Evolutionary conservation across 805 yeast species (phyloP).

Genomic region (Sugiyamaella floridensis): DNA sequence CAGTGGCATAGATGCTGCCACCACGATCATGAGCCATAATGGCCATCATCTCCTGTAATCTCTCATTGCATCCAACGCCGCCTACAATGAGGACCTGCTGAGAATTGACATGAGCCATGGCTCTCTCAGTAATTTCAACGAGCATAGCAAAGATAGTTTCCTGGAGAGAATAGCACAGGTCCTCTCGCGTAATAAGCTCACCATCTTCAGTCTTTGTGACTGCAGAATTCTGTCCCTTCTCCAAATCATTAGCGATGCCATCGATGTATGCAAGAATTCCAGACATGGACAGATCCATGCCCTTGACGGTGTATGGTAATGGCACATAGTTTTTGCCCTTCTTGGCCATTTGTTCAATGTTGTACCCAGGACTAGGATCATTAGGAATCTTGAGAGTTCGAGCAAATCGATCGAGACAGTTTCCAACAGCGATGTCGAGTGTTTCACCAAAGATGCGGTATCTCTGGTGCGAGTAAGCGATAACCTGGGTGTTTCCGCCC

Average conservation of each 20-base stretch:
- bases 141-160: conserved; percentile 91
- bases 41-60: conserved; percentile 93
- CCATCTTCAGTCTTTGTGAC: conserved; percentile 29
- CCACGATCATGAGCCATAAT: conserved; percentile 82
- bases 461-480: conserved; percentile 89
- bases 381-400: conserved; percentile 82
- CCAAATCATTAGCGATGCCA: conserved; percentile 65
- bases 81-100: conserved; percentile 90
- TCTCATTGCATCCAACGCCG: conserved; percentile 92
- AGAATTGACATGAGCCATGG: conserved; percentile 93
- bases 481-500: conserved; percentile 98
- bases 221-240: conserved; percentile 35
- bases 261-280: conserved; percentile 88
- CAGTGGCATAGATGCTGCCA: conserved; percentile 89
- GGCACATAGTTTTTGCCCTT: conserved; percentile 49
- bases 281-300: conserved; percentile 96
- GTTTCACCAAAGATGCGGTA: conserved; percentile 99
- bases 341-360: conserved; percentile 90
- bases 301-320: conserved; percentile 94
- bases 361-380: conserved; percentile 95
- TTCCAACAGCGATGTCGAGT: conserved; percentile 94
- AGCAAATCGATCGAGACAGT: conserved; percentile 94
- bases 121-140: conserved; percentile 94
- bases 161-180: conserved; percentile 84
- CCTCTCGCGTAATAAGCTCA: conserved; percentile 65